Conservation (phyloP, 2,329 filamentous ascomycete species). For the Nakataea oryzae region DNA sequence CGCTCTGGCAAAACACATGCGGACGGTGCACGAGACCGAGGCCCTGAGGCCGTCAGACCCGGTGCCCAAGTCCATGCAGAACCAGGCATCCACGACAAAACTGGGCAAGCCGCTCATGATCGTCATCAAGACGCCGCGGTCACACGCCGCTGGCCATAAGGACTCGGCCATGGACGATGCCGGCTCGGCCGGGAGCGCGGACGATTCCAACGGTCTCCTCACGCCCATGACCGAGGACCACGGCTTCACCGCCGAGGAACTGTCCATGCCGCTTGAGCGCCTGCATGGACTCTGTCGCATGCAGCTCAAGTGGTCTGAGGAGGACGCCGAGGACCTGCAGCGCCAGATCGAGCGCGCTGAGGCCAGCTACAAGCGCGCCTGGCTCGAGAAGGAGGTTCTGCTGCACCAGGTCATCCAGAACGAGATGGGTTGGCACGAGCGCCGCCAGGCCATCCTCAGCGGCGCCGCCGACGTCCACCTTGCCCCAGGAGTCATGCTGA, state of each 20-base stretch:
- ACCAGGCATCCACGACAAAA: slow-evolving; percentile 27
- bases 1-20: slow-evolving; percentile 95
- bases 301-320: slow-evolving; percentile 63
- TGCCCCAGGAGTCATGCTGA: not conserved
- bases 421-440: slow-evolving; percentile 56
- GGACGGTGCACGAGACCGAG: slow-evolving; percentile 96
- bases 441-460: slow-evolving; percentile 43
- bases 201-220: slow-evolving; percentile 42
- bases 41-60: slow-evolving; percentile 72
- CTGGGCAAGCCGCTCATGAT: slow-evolving; percentile 46
- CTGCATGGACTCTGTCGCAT: slow-evolving; percentile 59
- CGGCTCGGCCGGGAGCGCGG: slow-evolving; percentile 11
- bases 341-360: slow-evolving; percentile 58
- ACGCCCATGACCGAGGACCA: slow-evolving; percentile 44
- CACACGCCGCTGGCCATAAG: slow-evolving; percentile 45
- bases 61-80: slow-evolving; percentile 58
- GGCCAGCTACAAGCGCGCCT: slow-evolving; percentile 57
- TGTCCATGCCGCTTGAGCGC: slow-evolving; percentile 45
- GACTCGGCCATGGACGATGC: slow-evolving; percentile 25
- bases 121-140: slow-evolving; percentile 51
- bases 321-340: slow-evolving; percentile 53
- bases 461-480: slow-evolving; percentile 30
- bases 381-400: slow-evolving; percentile 70
- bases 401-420: slow-evolving; percentile 60
- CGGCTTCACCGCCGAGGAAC: slow-evolving; percentile 56